These are phyloP conservation scores for Scleroderma bovista DNA, from an alignment of 768 basidiomycete species.

Conservation along the genomic window DNA sequence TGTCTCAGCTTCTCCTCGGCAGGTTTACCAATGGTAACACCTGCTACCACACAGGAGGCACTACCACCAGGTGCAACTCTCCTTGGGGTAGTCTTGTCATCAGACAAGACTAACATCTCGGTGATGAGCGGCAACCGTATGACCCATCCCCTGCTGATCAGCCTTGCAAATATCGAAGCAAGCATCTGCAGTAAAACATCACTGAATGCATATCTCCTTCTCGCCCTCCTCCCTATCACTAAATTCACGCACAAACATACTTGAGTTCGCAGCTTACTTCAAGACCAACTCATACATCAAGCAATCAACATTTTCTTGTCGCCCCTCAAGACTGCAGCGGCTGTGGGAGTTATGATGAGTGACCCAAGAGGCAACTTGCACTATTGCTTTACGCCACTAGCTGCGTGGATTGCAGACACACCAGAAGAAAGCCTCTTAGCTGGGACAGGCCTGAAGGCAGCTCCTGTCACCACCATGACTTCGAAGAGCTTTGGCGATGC, in stretches of 20 bases:
- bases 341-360: constrained; percentile 14
- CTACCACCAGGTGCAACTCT: constrained; percentile 23
- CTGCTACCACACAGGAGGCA: constrained; percentile 2
- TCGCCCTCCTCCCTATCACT: constrained; percentile 16
- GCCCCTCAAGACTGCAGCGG: constrained; percentile 13
- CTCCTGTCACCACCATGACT: constrained; percentile 26
- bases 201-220: constrained; percentile 12
- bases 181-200: constrained; percentile 9
- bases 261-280: constrained; percentile 8
- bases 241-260: constrained; percentile 15
- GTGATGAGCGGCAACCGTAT: constrained; percentile 1
- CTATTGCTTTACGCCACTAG: constrained; percentile 17
- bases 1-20: not conserved
- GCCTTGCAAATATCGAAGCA: constrained; percentile 6
- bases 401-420: constrained; percentile 19
- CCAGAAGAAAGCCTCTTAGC: constrained; percentile 1
- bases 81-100: constrained; percentile 25
- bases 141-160: constrained; percentile 7
- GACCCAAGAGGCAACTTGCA: constrained; percentile 16
- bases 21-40: not conserved
- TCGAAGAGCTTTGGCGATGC: constrained; percentile 27
- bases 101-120: too few relatives aligned
- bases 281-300: constrained; percentile 15
- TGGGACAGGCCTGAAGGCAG: constrained; percentile 18
- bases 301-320: constrained; percentile 12